Base-by-base conservation (phyloP, 768 basidiomycete genomes). In the Polyporus arcularius region DNA sequence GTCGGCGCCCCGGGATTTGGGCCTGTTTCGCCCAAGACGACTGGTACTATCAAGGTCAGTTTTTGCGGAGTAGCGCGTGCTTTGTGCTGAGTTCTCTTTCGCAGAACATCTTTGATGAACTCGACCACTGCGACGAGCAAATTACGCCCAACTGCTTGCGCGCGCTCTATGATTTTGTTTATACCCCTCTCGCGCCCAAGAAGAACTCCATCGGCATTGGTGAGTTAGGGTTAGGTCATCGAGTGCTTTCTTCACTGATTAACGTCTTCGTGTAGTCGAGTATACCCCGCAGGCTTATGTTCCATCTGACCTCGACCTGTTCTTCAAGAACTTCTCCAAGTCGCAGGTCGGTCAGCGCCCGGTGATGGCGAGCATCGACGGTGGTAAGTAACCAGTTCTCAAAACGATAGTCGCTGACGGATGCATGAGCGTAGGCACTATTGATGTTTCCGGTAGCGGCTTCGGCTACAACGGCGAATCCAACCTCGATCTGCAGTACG, bases 401-500 rank as follows among this genome's bases (percentile, higher is more conserved):
- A 26, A 2, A 26, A 1, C 21, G 21, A 26, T 2, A 26, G 21
- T 26, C 21, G 16, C 48, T 45, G 4, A 26, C 53, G 21, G 61
- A 4, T 18, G 8, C 18, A 4, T 12, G 46, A 7, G 4, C 10
- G 6, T 28, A 48, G 46, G 46, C 46, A 48, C 46, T 7, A 48
- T 48, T 21, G 38, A 62, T 49, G 12, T 64, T 78, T 74, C 16
- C 67, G 26, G 40, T 26, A 8, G 4, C 8, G 71, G 78, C 47
- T 83, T 84, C 64, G 65, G 73, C 28, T 75, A 75, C 43, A 86
- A 87, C 53, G 85, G 80, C n/a, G 90, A 90, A 77, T 87, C 88
- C 28, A 79, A 87, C 67, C 80, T 92, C 3, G 90, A 92, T 68
- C 82, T 90, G n/a, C 82, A 90, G 71, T 89, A 88, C 53, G 82